Base-by-base conservation (phyloP, 75 land plant genomes). In the Azolla pinnata region DNA sequence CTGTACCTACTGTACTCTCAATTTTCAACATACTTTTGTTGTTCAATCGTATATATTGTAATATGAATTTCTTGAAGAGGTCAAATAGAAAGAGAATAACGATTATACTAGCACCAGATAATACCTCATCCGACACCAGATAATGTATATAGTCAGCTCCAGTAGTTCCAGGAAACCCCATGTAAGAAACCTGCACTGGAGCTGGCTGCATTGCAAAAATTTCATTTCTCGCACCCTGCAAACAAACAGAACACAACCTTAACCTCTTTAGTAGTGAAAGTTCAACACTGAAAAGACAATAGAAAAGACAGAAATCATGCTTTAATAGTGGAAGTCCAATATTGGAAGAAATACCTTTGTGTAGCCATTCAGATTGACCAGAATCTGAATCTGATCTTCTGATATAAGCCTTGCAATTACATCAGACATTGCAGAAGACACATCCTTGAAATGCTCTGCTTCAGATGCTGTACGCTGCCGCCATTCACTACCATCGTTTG, bases 181-280 rank as follows among this genome's bases (percentile, higher is more conserved):
- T 95, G 54, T 95, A 95, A 0, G 99, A 95, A 18, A 95, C 86
- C 62, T 95, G 99, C 48, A 95, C 74, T 12, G 99, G 99, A 23
- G 99, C 96, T 64, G 99, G 99, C 69, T 84, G 84, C 91, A 95
- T 85, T 8, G 99, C 97, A 82, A 95, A 95, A 50, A 95, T 90
- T 70, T 95, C 99, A 80, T 89, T 95, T 31, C 91, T 72, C 5
- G 99, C 99, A 24, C 99, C 99, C 99, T 95, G 56, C 61, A 27
- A 4, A 68, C 1, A 32, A 32, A 17, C 49, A 54, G 29, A 21
- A 42, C 10, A 19, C 21, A 47, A 42, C 10, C n/a, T n/a, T n/a
- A n/a, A n/a, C n/a, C n/a, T n/a, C n/a, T n/a, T n/a, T n/a, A n/a
- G n/a, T n/a, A n/a, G n/a, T n/a, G n/a, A n/a, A n/a, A n/a, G n/a